Percentiles rank a stretch among this genome's conserved stretches.
These are phyloP conservation scores for Prunus davidiana DNA, from an alignment of 306 rosid species.

Conservation along the genomic window DNA sequence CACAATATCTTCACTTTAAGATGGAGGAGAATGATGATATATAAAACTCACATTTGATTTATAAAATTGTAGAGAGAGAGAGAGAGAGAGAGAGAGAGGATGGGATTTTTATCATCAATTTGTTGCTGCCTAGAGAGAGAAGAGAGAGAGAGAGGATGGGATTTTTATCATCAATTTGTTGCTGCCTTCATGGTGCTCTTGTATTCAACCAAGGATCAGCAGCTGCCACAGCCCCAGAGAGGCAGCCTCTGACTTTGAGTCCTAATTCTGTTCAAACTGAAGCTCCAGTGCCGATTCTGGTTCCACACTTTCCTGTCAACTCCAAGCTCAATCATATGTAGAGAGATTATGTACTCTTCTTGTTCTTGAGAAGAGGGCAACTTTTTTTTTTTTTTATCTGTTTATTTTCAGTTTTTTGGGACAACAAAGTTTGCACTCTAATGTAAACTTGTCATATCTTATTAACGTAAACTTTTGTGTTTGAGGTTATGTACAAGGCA, in stretches of 20 bases:
- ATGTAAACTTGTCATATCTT: neutral
- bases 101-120: slow-evolving; percentile 10
- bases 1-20: too few species aligned
- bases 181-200: slow-evolving; percentile 2
- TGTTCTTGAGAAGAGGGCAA: neutral
- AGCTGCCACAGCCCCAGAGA: neutral
- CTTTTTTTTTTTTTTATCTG: too few species aligned
- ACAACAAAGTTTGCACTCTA: neutral
- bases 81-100: neutral
- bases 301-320: neutral
- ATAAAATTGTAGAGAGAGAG: neutral
- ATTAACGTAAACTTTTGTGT: too few species aligned
- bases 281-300: neutral
- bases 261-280: neutral
- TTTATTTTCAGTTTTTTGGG: neutral
- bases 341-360: neutral
- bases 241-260: neutral
- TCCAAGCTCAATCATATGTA: neutral
- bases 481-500: neutral
- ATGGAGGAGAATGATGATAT: too few species aligned
- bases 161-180: slow-evolving; percentile 7
- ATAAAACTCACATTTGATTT: neutral
- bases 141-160: slow-evolving; percentile 9
- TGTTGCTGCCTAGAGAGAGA: slow-evolving; percentile 2
- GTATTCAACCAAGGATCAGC: neutral